Evolutionary conservation across 345 rosid genomes (phyloP).

Genomic region (Acer saccharum): DNA sequence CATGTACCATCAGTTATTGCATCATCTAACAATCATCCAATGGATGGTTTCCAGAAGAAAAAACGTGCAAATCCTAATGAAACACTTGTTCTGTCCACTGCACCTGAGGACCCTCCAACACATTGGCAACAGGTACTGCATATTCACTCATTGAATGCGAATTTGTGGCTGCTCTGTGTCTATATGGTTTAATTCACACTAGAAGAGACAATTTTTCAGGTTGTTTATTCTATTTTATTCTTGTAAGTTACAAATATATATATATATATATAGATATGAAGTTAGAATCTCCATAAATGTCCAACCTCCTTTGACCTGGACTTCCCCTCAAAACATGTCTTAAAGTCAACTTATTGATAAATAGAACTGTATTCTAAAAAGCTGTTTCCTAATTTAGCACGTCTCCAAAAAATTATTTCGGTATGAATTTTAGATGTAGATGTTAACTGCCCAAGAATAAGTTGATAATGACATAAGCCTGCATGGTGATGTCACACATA

Average conservation of each 20-base stretch:
- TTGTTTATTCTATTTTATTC: not conserved
- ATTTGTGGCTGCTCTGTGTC: not conserved
- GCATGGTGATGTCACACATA: too few species aligned
- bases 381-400: too few species aligned
- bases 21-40: slow-evolving; percentile 38
- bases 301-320: too few species aligned
- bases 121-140: slow-evolving; percentile 94
- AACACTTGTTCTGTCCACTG: slow-evolving; percentile 76
- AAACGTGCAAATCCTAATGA: slow-evolving; percentile 71
- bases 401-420: too few species aligned
- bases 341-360: too few species aligned
- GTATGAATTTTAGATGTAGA: too few species aligned
- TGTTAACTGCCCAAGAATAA: too few species aligned
- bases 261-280: not conserved
- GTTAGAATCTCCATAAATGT: too few species aligned
- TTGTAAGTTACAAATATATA: not conserved
- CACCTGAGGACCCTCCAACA: slow-evolving; percentile 93
- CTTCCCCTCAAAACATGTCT: too few species aligned
- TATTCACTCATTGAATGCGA: slow-evolving; percentile 4
- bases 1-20: slow-evolving; percentile 29
- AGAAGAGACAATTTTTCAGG: not conserved
- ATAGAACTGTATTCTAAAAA: too few species aligned
- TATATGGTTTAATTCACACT: not conserved
- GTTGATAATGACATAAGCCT: too few species aligned
- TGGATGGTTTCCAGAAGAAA: slow-evolving; percentile 59